Base-by-base conservation (phyloP, 306 rosid species). In the Malus domestica region DNA sequence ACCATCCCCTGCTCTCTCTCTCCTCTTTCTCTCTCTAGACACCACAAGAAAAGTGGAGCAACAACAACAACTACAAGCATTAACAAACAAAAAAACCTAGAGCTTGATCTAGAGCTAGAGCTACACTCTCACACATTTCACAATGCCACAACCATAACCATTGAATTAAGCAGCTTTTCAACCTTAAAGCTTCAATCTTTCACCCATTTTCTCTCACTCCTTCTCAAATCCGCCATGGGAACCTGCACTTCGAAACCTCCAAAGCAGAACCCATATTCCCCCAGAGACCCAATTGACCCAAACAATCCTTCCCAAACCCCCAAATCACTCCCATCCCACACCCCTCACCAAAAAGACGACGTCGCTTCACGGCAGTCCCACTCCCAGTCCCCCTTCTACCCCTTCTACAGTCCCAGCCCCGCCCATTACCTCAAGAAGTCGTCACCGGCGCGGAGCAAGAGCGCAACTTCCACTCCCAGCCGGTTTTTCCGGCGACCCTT, bases 401-500 rank as follows among this genome's bases (percentile, higher is more conserved):
- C 99, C 0, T 96, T 96, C 80, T 96, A 88, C 88, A 90, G 97
- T 42, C 99, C 98, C 0, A 94, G 98, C 55, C 98, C 99, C 1
- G 96, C 96, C 35, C 96, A 80, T 27, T 87, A 83, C 60, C 60
- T 89, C 5, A 87, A 84, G 79, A 89, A 89, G 77, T 89, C 97
- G 59, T 80, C 90, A 18, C 78, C 82, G 27, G 63, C 83, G 64
- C 87, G 81, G 29, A 76, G 82, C 81, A 77, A 76, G 78, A 90
- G 97, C 78, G 84, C 91, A 4, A 82, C 82, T 71, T 96, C 97
- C 30, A 96, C 99, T 49, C 98, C 99, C 65, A 86, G 89, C 64
- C 87, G 98, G 12, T 87, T 96, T 67, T 90, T 96, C 91, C 89
- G 90, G 86, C 86, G 92, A 2, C 92, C 98, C 18, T 88, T 96